A percentile compares a stretch with the other conserved stretches of the same genome.
These are phyloP conservation scores for Kwoniella botswanensis DNA, from an alignment of 768 basidiomycete species.

Conservation along the genomic window DNA sequence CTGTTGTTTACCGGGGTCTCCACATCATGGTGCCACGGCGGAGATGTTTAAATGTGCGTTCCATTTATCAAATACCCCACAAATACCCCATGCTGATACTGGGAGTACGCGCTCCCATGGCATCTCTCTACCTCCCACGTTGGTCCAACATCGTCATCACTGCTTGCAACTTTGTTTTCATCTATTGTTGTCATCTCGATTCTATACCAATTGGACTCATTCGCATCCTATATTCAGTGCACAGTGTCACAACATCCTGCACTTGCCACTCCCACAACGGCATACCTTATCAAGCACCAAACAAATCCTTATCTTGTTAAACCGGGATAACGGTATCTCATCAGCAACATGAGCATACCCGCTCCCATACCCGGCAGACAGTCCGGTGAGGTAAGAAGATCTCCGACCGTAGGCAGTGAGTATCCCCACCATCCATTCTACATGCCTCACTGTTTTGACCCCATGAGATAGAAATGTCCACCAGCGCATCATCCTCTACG, in stretches of 20 bases:
- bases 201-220: too few species aligned
- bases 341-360: conserved; percentile 18
- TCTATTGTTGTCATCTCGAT: too few species aligned
- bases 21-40: not conserved
- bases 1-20: conserved; percentile 5
- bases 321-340: not conserved
- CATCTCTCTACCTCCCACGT: too few species aligned
- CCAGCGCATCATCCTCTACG: conserved; percentile 23
- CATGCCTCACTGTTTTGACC: not conserved
- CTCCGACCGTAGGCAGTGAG: not conserved
- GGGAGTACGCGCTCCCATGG: too few species aligned
- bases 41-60: not conserved
- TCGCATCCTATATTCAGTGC: too few species aligned
- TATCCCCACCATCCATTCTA: not conserved
- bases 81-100: not conserved
- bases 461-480: conserved; percentile 2
- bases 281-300: too few species aligned
- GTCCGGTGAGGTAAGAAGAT: not conserved
- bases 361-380: conserved; percentile 11
- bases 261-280: too few species aligned
- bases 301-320: not conserved
- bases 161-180: too few species aligned
- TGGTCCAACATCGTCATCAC: too few species aligned
- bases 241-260: too few species aligned
- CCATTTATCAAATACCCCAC: not conserved